A percentile compares a stretch with the other conserved stretches of the same genome.
Evolutionary conservation across 2,329 filamentous ascomycete genomes (phyloP).

Genomic region (Atkinsonella hypoxylon): DNA sequence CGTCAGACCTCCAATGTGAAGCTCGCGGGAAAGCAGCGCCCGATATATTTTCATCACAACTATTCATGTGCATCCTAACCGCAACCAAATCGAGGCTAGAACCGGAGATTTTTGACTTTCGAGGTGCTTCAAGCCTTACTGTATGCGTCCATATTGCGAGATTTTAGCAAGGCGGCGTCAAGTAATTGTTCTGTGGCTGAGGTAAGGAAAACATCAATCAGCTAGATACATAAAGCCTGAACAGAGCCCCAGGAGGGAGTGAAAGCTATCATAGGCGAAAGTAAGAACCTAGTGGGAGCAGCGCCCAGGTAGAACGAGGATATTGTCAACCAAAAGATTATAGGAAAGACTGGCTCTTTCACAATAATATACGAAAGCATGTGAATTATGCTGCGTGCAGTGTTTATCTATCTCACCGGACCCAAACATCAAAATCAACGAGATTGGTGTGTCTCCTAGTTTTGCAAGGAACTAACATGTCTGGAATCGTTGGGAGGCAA

Average conservation of each 20-base stretch:
- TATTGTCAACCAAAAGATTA: conserved; percentile 94
- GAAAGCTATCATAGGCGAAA: conserved; percentile 81
- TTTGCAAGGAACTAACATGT: conserved; percentile 90
- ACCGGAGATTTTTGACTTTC: conserved; percentile 69
- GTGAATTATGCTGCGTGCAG: conserved; percentile 96
- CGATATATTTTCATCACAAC: conserved; percentile 92
- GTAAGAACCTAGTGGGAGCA: conserved; percentile 70
- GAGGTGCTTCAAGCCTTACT: conserved; percentile 82
- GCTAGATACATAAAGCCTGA: conserved; percentile 74
- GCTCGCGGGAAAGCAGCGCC: conserved; percentile 46
- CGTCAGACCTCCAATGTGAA: conserved; percentile 52
- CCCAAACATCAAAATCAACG: conserved; percentile 96
- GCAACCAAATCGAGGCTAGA: conserved; percentile 75
- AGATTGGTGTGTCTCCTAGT: conserved; percentile 98
- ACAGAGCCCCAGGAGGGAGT: conserved; percentile 77
- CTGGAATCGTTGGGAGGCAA: conserved; percentile 95
- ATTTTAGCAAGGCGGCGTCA: conserved; percentile 60
- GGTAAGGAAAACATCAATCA: conserved; percentile 39
- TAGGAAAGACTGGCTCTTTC: conserved; percentile 96
- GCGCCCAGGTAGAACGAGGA: conserved; percentile 73
- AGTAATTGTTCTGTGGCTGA: conserved; percentile 46
- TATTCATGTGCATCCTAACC: conserved; percentile 82
- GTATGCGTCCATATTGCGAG: conserved; percentile 73
- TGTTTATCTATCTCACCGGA: conserved; percentile 98
- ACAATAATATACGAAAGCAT: conserved; percentile 99